Evolutionary conservation across 2,329 filamentous ascomycete species (phyloP).

Genomic region (Cladophialophora yegresii): DNA sequence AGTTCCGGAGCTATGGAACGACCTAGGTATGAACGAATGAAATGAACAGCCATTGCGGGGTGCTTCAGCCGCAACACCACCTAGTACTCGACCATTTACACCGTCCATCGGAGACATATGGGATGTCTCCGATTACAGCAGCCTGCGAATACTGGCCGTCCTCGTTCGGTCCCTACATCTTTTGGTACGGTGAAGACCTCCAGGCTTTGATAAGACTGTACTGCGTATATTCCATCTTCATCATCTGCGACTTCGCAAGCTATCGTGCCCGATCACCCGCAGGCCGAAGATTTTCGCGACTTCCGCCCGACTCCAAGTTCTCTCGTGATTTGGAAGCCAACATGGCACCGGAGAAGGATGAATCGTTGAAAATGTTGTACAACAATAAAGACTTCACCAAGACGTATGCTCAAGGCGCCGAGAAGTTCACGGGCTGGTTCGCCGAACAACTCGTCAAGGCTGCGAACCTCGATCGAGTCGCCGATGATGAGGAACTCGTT

Average conservation of each 20-base stretch:
- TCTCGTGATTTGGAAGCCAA: not conserved
- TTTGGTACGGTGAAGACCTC: not conserved
- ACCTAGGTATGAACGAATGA: no score
- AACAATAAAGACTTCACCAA: slow-evolving; percentile 17
- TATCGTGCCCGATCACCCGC: not conserved
- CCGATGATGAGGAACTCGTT: slow-evolving; percentile 36
- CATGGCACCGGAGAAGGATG: slow-evolving; percentile 10
- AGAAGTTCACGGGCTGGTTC: slow-evolving; percentile 40
- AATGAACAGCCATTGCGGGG: no score
- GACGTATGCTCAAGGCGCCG: slow-evolving; percentile 31
- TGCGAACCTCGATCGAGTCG: slow-evolving; percentile 35
- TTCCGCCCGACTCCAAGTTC: not conserved
- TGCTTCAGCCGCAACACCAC: not conserved
- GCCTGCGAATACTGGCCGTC: not conserved
- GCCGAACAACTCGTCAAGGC: slow-evolving; percentile 40
- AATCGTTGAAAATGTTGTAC: slow-evolving; percentile 10
- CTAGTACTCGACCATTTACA: not conserved
- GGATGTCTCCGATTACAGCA: slow-evolving; percentile 7
- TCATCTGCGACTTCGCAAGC: not conserved
- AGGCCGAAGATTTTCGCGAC: not conserved
- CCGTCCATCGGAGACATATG: slow-evolving; percentile 6
- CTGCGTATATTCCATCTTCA: not conserved
- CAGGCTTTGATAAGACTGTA: not conserved
- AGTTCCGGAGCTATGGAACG: no score
- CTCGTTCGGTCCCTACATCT: not conserved